A percentile compares a stretch with the other conserved stretches of the same genome.
Evolutionary conservation across 768 basidiomycete species (phyloP).

Genomic region (Phaeotremella fagi): DNA sequence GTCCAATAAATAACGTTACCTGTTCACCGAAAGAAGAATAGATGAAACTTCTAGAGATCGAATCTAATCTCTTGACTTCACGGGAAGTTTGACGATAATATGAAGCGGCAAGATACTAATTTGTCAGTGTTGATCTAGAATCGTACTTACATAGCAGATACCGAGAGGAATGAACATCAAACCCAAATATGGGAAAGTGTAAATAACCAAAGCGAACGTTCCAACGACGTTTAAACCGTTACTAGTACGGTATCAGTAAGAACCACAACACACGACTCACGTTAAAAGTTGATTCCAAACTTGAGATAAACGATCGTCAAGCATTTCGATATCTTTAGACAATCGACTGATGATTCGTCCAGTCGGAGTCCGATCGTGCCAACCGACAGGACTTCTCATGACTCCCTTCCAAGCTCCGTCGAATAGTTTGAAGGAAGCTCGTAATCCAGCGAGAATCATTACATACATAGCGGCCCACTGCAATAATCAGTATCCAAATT

Average conservation of each 20-base stretch:
- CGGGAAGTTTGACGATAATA: slow-evolving; percentile 34
- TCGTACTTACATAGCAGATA: slow-evolving; percentile 20
- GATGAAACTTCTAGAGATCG: slow-evolving; percentile 25
- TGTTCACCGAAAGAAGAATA: slow-evolving; percentile 36
- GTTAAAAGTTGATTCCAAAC: slow-evolving; percentile 24
- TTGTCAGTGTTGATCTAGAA: neutral
- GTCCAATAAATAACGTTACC: slow-evolving; percentile 11
- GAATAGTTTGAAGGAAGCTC: slow-evolving; percentile 55
- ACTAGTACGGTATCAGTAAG: slow-evolving; percentile 9
- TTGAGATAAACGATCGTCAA: slow-evolving; percentile 41
- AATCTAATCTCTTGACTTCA: slow-evolving; percentile 37
- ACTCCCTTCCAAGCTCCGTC: slow-evolving; percentile 57
- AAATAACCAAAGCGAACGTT: slow-evolving; percentile 36
- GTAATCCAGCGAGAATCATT: slow-evolving; percentile 42
- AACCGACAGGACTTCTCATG: slow-evolving; percentile 59
- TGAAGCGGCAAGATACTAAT: slow-evolving; percentile 20
- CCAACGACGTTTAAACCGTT: slow-evolving; percentile 33
- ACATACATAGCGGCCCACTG: slow-evolving; percentile 31
- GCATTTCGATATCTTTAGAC: slow-evolving; percentile 45
- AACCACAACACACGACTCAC: slow-evolving; percentile 9
- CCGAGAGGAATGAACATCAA: slow-evolving; percentile 35
- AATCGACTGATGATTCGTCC: slow-evolving; percentile 46
- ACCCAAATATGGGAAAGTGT: slow-evolving; percentile 37
- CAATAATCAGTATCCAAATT: slow-evolving; percentile 52
- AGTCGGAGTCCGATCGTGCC: slow-evolving; percentile 63